Evolutionary conservation across 805 yeast genomes (phyloP).

Genomic region (Cyberlindnera xylosilytica): DNA sequence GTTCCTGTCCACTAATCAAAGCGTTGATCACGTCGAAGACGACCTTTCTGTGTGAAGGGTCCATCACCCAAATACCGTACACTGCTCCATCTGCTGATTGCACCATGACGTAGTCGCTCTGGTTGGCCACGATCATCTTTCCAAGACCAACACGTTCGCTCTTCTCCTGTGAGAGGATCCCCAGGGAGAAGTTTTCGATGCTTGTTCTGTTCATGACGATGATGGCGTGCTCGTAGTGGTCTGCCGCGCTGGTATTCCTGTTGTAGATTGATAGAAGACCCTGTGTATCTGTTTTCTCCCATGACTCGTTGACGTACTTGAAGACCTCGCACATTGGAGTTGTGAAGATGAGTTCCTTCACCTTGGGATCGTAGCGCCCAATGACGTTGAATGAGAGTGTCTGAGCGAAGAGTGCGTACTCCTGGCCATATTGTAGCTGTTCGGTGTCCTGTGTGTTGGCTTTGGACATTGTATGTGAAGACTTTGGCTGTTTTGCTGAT

Average conservation of each 20-base stretch:
- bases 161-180: constrained; percentile 55
- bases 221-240: constrained; percentile 59
- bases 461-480: too few relatives aligned
- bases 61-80: constrained; percentile 77
- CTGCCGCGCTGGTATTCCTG: constrained; percentile 38
- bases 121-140: constrained; percentile 63
- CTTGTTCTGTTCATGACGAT: constrained; percentile 64
- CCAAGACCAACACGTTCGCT: constrained; percentile 35
- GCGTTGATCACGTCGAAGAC: constrained; percentile 44
- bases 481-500: too few relatives aligned
- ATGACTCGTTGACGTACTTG: constrained; percentile 57
- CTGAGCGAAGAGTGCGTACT: constrained; percentile 53
- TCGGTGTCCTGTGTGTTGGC: background rate
- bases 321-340: constrained; percentile 74
- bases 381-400: constrained; percentile 75
- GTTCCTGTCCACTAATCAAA: constrained; percentile 15
- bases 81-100: constrained; percentile 66
- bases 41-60: constrained; percentile 61
- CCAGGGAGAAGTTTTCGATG: constrained; percentile 71
- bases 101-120: constrained; percentile 67
- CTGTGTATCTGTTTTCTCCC: constrained; percentile 68
- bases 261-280: constrained; percentile 69
- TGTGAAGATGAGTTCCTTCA: constrained; percentile 62
- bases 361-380: constrained; percentile 70
- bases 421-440: constrained; percentile 7